Evolutionary conservation across 371 early-diverging fungal genomes (phyloP), one percentile per base, ranked within the genome.

Genomic region (Mortierella sp.): DNA sequence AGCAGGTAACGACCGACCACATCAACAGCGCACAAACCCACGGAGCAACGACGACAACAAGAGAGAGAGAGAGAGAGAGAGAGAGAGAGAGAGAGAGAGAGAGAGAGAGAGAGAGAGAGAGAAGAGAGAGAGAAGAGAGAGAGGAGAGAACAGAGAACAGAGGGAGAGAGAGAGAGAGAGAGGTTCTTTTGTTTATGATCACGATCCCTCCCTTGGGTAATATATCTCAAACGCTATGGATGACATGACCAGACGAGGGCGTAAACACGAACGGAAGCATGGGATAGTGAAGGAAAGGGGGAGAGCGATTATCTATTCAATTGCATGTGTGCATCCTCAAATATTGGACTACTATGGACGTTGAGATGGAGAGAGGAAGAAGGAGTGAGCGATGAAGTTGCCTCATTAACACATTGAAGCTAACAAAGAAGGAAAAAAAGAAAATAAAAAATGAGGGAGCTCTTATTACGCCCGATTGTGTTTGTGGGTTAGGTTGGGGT

Each of bases 101-200:
- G 7, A 64, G 26, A 50, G 50, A 65, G 48, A 50, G 21, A 50
- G 37, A 50, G 21, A 53, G 63, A 58, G 45, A 66, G 37, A 52
- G 14, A 51, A 6, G n/a, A 53, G 23, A 14, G 58, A 30, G 28
- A 37, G 23, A 37, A 30, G 29, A 62, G 50, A 19, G 47, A 21
- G 25, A 53, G 44, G 30, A 9, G 46, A 46, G 9, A 46, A 18
- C 46, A 46, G n/a, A n/a, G n/a, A n/a, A n/a, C n/a, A n/a, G n/a
- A n/a, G n/a, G n/a, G 21, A 18, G 16, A 57, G 28, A 56, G 21
- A 47, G 28, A 4, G 50, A 50, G 50, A 50, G 14, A 21, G 3
- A 6, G 50, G 37, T 37, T 37, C 3, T 37, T 37, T 37, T 37
- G 37, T 37, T 37, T 37, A 37, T 37, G 37, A 37, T 37, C 37